A percentile compares a stretch with the other conserved stretches of the same genome.
Evolutionary conservation across 352 stramenopile species (phyloP).

Genomic region (Pythium vanterpoolii): DNA sequence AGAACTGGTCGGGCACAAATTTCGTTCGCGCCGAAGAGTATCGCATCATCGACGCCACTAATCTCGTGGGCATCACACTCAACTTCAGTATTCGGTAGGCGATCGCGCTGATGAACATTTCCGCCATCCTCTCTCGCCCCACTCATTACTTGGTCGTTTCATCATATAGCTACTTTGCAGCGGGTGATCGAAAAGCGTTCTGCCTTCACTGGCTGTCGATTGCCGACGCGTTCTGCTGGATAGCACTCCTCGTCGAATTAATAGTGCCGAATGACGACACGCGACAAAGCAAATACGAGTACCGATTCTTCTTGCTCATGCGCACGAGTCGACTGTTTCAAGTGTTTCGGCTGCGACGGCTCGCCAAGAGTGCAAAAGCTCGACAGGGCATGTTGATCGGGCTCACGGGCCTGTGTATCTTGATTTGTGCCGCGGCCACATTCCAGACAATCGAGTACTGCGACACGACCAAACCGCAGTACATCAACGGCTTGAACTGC

Average conservation of each 20-base stretch:
- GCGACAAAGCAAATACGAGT: constrained; percentile 38
- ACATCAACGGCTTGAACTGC: constrained; percentile 30
- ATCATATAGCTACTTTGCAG: constrained; percentile 52
- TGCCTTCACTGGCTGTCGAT: constrained; percentile 63
- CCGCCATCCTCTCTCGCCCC: not conserved
- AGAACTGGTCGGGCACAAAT: constrained; percentile 50
- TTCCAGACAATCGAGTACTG: constrained; percentile 74
- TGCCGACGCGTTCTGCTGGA: constrained; percentile 43
- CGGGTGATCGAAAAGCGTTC: constrained; percentile 53
- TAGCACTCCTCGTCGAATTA: constrained; percentile 42
- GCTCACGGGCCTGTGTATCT: constrained; percentile 52
- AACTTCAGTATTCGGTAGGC: constrained; percentile 47
- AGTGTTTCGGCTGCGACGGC: constrained; percentile 54
- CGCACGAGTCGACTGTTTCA: constrained; percentile 55
- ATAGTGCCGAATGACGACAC: constrained; percentile 31
- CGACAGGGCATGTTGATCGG: constrained; percentile 51
- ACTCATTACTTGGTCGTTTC: not conserved
- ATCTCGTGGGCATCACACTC: constrained; percentile 40
- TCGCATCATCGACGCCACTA: constrained; percentile 42
- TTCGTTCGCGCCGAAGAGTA: constrained; percentile 32
- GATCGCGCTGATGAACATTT: not conserved
- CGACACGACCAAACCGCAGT: constrained; percentile 21
- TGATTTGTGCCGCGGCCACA: constrained; percentile 55
- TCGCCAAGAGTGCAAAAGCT: constrained; percentile 56
- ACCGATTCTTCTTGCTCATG: constrained; percentile 64